Evolutionary conservation across 2,329 filamentous ascomycete genomes (phyloP), one percentile per base, ranked within the genome.

Genomic region (Aspergillus alliaceus): DNA sequence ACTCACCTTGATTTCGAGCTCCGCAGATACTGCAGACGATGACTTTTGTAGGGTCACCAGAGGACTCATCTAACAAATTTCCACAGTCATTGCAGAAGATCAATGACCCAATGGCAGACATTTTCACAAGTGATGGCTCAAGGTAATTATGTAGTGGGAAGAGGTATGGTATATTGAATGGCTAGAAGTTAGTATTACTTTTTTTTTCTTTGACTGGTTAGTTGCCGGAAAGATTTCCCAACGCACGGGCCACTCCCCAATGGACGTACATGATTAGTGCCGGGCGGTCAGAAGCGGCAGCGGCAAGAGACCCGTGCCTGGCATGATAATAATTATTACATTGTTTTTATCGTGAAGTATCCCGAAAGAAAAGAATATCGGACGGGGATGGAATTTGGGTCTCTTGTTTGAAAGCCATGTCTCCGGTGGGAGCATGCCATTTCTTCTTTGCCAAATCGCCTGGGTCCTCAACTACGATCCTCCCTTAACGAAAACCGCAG

Each of bases 61-160:
- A 89, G 47, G 90, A 91, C 52, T 88, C 84, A 53, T 95, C 91
- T 39, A 98, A 81, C 3, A 97, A 82, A 73, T 96, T 96, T 60
- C 93, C 93, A 75, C 93, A 98, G 72, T 93, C 90, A 53, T 84
- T 90, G 80, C 93, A 98, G 76, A 98, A 98, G 34, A 96, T 88
- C 39, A 98, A 82, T 52, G 92, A 93, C 55, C 92, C 93, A 64
- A 97, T 92, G 18, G 90, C 87, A 63, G 93, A 87, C 93, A 97
- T 97, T 2, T 39, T 66, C 57, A 25, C 6, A 31, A 22, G 11
- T 20, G 22, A 25, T 48, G 48, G 44, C 11, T 20, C 20, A 29
- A n/a, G 44, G 15, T 54, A 51, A 24, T 42, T 22, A 8, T 15
- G 32, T 51, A 50, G 48, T n/a, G 50, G 20, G 20, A 31, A 40